Base-by-base conservation (phyloP, 1,284 basidiomycete species). In the Sanghuangporus weigelae region DNA sequence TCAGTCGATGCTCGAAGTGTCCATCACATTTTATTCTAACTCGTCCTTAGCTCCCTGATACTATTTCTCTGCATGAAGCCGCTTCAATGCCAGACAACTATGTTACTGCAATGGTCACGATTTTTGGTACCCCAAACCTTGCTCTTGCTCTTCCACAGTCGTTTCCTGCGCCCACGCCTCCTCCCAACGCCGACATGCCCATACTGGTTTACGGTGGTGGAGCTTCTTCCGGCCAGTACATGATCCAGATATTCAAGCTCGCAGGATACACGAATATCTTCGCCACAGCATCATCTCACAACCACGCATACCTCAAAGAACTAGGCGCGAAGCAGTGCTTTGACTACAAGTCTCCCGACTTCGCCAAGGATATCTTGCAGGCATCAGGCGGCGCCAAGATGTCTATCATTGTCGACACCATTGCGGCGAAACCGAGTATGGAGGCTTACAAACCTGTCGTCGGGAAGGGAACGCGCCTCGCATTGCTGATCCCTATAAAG, bases 181-280 rank as follows among this genome's bases (percentile, higher is more conserved):
- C 80, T 12, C 69, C 74, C 21, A 69, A 74, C 12, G 71, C 75
- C 2, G 63, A 71, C 11, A 69, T 68, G 1, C 76, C 81, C 1
- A 80, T 84, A 60, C 74, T 84, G 8, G 72, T 87, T 26, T 86
- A 82, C 64, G 83, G 84, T 59, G 81, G 80, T 16, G 83, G 84
- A 10, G 75, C 84, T 4, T 82, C 81, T n/a, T 70, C 80, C 0
- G 84, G 84, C 3, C 79, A 83, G 64, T 84, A 82, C 66, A 73
- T 77, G 19, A 68, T 86, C 53, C 85, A 86, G 69, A 74, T 86
- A n/a, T 76, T 85, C 54, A 76, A 75, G 53, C 70, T 79, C 36
- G 77, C 81, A 1, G 82, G 83, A 0, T 86, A 83, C 75, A 81
- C 70, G 44, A 79, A 77, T 50, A 75, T 85, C 57, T 70, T 84